A percentile compares a stretch with the other conserved stretches of the same genome.
Evolutionary conservation across 305 asterid genomes (phyloP).

Genomic region (Andrographis paniculata): DNA sequence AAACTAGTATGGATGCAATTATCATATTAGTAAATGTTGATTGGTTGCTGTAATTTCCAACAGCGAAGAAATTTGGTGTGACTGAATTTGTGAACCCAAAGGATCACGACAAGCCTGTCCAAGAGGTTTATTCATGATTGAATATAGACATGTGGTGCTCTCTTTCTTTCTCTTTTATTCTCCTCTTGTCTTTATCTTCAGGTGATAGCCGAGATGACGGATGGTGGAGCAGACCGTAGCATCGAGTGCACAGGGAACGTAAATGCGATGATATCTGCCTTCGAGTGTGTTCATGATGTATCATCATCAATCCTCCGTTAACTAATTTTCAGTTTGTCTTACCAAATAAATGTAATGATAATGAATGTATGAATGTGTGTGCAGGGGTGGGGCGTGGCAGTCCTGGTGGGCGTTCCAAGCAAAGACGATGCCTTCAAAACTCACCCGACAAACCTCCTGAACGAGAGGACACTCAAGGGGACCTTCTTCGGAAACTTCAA

Average conservation of each 20-base stretch:
- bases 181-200: too few species aligned
- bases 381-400: constrained; percentile 82
- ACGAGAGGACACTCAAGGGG: constrained; percentile 66
- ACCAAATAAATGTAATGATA: neutral
- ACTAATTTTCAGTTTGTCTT: too few species aligned
- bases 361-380: too few species aligned
- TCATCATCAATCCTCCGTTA: neutral
- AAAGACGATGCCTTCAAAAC: constrained; percentile 65
- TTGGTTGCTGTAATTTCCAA: neutral
- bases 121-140: constrained; percentile 26
- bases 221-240: constrained; percentile 54
- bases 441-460: constrained; percentile 45
- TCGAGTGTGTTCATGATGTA: constrained; percentile 85
- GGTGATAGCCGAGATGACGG: constrained; percentile 36
- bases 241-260: constrained; percentile 70
- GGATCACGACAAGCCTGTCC: constrained; percentile 51
- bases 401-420: constrained; percentile 71
- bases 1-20: too few species aligned
- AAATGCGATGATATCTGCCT: constrained; percentile 71
- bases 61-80: constrained; percentile 82
- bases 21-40: neutral
- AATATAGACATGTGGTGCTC: too few species aligned
- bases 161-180: neutral
- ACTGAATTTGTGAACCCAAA: constrained; percentile 80
- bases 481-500: constrained; percentile 74